Percentiles rank a stretch among this genome's conserved stretches.
These are phyloP conservation scores for Pseudozyma flocculosa DNA, from an alignment of 1,284 basidiomycete species.

Conservation along the genomic window DNA sequence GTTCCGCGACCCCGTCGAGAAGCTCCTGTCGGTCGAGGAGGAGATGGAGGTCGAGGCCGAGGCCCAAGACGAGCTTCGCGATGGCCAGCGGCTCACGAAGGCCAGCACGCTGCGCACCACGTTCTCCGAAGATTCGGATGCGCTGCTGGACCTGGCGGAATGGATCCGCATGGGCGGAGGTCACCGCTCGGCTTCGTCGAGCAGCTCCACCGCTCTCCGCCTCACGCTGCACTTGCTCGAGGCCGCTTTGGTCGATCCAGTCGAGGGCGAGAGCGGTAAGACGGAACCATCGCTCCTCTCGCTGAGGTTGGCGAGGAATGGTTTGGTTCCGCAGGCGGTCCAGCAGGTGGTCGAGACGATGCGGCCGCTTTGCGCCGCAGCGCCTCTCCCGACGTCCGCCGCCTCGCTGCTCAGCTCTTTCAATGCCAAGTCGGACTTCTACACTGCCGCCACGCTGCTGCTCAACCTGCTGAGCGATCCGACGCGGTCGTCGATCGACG, in stretches of 20 bases:
- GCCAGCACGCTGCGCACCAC: slow-evolving; percentile 26
- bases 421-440: slow-evolving; percentile 22
- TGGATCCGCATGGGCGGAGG: neutral
- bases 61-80: slow-evolving; percentile 27
- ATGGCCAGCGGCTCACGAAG: slow-evolving; percentile 20
- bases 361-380: slow-evolving; percentile 23
- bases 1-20: slow-evolving; percentile 5
- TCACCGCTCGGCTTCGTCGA: neutral
- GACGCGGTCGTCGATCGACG: slow-evolving; percentile 34
- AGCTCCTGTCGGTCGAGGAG: slow-evolving; percentile 8
- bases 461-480: slow-evolving; percentile 30
- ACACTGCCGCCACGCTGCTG: slow-evolving; percentile 17
- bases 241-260: slow-evolving; percentile 5
- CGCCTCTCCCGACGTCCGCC: slow-evolving; percentile 5
- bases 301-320: slow-evolving; percentile 22
- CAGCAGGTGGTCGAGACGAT: slow-evolving; percentile 19
- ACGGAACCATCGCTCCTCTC: slow-evolving; percentile 11
- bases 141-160: slow-evolving; percentile 22
- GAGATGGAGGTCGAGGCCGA: slow-evolving; percentile 15
- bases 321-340: slow-evolving; percentile 23
- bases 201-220: slow-evolving; percentile 3
- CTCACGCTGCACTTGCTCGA: slow-evolving; percentile 24
- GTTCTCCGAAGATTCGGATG: slow-evolving; percentile 26
- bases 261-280: neutral
- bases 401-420: slow-evolving; percentile 1